Conservation (phyloP, 148 eudicot species). For the Polygonum aviculare region DNA sequence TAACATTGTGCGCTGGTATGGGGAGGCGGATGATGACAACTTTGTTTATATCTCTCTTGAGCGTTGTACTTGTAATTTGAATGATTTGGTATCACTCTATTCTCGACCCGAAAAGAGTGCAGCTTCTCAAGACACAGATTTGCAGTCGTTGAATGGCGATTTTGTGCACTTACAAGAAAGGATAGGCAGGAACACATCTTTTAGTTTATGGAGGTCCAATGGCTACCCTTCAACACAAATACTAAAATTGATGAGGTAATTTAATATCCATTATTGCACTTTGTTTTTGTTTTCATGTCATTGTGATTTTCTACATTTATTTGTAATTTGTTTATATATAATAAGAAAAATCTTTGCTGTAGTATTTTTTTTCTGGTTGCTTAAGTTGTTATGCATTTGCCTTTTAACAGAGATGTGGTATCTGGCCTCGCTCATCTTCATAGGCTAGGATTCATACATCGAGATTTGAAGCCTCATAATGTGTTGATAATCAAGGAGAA, state of each 20-base stretch:
- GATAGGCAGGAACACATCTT: constrained; percentile 37
- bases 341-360: background rate
- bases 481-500: constrained; percentile 60
- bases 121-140: constrained; percentile 18
- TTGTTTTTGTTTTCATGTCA: background rate
- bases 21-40: constrained; percentile 73
- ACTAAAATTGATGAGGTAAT: constrained; percentile 75
- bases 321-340: background rate
- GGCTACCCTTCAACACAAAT: constrained; percentile 69
- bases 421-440: constrained; percentile 85
- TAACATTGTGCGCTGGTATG: constrained; percentile 89
- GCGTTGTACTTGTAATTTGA: constrained; percentile 71
- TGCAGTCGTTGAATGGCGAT: constrained; percentile 15
- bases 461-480: constrained; percentile 90
- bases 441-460: constrained; percentile 83
- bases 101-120: constrained; percentile 22
- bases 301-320: background rate
- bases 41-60: constrained; percentile 83
- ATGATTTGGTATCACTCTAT: constrained; percentile 38
- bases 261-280: background rate
- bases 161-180: constrained; percentile 27
- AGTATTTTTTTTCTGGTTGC: background rate
- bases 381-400: background rate
- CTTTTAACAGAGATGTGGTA: constrained; percentile 58
- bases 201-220: constrained; percentile 56